These are phyloP conservation scores for Colletotrichum acutatum DNA, from an alignment of 2,329 filamentous ascomycete species.

Conservation along the genomic window DNA sequence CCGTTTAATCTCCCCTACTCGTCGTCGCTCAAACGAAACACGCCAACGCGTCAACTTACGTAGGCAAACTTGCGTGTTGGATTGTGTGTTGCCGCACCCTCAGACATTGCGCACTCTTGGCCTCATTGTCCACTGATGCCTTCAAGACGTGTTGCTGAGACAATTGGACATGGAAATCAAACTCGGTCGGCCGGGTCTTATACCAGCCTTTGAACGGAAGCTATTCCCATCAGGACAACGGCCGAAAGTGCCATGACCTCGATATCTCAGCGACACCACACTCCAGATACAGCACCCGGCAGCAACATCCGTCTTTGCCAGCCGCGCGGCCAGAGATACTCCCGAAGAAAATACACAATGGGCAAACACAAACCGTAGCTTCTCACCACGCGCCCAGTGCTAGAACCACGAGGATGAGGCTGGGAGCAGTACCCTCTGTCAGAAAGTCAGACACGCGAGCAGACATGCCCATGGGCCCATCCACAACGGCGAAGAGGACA, in stretches of 20 bases:
- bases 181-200: background rate
- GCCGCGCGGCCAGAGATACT: background rate
- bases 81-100: background rate
- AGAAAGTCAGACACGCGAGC: background rate
- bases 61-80: background rate
- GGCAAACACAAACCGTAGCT: background rate
- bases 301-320: background rate
- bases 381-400: background rate
- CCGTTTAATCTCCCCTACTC: conserved; percentile 19
- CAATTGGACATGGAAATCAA: background rate
- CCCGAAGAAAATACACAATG: background rate
- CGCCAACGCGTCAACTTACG: conserved; percentile 29
- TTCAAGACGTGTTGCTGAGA: background rate
- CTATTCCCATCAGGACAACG: background rate
- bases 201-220: background rate
- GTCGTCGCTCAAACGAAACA: conserved; percentile 19
- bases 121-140: background rate
- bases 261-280: background rate
- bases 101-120: background rate
- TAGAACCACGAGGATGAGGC: background rate
- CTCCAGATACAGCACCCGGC: background rate
- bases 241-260: background rate
- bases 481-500: background rate
- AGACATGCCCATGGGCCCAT: background rate
- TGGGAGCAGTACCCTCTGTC: too few species aligned